These are phyloP conservation scores for Wilhelminamyces savonicus DNA, from an alignment of 805 yeast genomes.

Conservation along the genomic window DNA sequence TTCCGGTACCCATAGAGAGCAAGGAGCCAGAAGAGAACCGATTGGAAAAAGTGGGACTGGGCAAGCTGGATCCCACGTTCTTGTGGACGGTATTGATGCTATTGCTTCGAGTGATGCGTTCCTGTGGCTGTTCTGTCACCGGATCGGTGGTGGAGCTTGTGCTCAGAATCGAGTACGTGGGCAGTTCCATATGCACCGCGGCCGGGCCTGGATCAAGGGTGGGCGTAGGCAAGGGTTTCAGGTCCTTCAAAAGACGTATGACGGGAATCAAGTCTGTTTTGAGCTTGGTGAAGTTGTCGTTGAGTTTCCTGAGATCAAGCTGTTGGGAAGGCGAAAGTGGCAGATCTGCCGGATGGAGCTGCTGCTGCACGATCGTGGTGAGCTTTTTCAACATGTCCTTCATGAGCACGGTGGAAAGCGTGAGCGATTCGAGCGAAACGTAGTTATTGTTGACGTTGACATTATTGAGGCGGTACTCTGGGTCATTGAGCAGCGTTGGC, in stretches of 20 bases:
- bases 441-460: conserved; percentile 31
- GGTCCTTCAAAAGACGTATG: conserved; percentile 54
- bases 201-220: conserved; percentile 37
- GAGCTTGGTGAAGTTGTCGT: conserved; percentile 49
- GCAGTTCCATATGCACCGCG: conserved; percentile 15
- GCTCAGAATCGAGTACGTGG: conserved; percentile 20
- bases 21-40: conserved; percentile 33
- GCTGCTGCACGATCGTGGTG: conserved; percentile 9
- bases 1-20: conserved; percentile 38
- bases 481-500: conserved; percentile 20
- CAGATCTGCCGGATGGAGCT: conserved; percentile 2
- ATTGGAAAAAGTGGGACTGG: conserved; percentile 19
- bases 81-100: no score
- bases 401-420: conserved; percentile 27
- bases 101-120: no score
- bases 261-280: conserved; percentile 63
- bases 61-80: conserved; percentile 3
- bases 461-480: conserved; percentile 20
- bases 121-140: neutral
- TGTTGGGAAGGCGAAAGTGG: conserved; percentile 12
- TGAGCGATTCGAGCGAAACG: conserved; percentile 30
- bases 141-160: neutral
- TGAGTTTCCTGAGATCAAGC: conserved; percentile 34
- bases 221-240: conserved; percentile 65
- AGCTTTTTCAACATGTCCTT: conserved; percentile 28